Conservation (phyloP, 1,284 basidiomycete species). For the Entoloma clypeatum region DNA sequence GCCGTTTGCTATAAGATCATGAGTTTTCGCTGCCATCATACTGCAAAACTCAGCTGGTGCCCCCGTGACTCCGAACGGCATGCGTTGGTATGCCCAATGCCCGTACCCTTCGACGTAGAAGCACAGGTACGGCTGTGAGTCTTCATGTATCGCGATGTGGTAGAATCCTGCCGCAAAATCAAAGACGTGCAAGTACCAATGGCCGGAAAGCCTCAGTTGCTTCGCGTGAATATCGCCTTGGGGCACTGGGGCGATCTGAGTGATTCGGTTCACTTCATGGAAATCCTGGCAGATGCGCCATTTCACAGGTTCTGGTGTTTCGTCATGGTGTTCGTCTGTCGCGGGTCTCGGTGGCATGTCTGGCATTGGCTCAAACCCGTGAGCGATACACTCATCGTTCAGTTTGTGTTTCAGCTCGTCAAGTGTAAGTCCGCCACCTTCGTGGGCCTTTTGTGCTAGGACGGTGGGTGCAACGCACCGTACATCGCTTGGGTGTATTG, state of each 20-base stretch:
- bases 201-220: constrained; percentile 29
- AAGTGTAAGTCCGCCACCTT: constrained; percentile 23
- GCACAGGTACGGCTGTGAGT: too few relatives aligned
- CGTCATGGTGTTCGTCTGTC: constrained; percentile 4
- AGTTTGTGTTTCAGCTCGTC: constrained; percentile 26
- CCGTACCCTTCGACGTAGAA: too few relatives aligned
- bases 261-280: too few relatives aligned
- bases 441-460: constrained; percentile 30
- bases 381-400: constrained; percentile 24
- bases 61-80: too few relatives aligned
- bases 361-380: constrained; percentile 18
- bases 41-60: too few relatives aligned
- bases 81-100: too few relatives aligned
- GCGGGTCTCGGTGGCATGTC: constrained; percentile 17
- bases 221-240: constrained; percentile 26
- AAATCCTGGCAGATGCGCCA: constrained; percentile 36
- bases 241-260: too few relatives aligned
- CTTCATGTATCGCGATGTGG: too few relatives aligned
- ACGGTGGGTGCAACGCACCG: constrained; percentile 28
- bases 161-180: constrained; percentile 29
- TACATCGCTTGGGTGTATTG: constrained; percentile 22
- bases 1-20: too few relatives aligned
- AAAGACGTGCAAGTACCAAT: constrained; percentile 29
- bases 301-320: constrained; percentile 12
- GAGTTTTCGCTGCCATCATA: too few relatives aligned